Percentiles rank a stretch among this genome's conserved stretches.
These are phyloP conservation scores for Petasospora rhodanensis DNA, from an alignment of 1,139 yeast species.

Conservation along the genomic window DNA sequence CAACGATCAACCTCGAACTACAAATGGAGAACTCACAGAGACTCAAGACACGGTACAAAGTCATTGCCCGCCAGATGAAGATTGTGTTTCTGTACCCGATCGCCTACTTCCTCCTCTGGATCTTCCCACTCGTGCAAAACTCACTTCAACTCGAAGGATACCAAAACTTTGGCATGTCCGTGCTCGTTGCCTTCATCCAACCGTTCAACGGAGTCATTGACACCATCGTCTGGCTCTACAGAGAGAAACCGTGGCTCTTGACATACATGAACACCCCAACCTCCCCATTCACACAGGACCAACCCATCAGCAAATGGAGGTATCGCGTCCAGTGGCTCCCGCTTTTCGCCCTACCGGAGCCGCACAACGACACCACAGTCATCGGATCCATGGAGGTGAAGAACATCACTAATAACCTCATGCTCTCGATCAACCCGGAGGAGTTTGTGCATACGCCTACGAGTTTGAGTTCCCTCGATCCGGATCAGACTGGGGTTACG, in stretches of 20 bases:
- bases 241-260: constrained; percentile 75
- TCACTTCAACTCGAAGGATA: constrained; percentile 47
- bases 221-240: constrained; percentile 64
- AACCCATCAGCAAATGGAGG: constrained; percentile 33
- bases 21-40: constrained; percentile 18
- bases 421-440: constrained; percentile 10
- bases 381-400: constrained; percentile 3
- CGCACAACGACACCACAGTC: constrained; percentile 12
- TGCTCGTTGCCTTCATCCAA: constrained; percentile 69
- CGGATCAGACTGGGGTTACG: neutral
- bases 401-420: constrained; percentile 4
- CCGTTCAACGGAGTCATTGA: constrained; percentile 81
- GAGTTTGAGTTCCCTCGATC: constrained; percentile 1
- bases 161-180: constrained; percentile 61
- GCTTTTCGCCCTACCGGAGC: constrained; percentile 40
- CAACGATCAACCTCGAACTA: constrained; percentile 18
- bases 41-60: constrained; percentile 25
- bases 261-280: constrained; percentile 23
- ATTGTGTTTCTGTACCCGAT: constrained; percentile 80
- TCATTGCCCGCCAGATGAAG: constrained; percentile 74
- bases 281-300: constrained; percentile 17
- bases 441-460: constrained; percentile 11
- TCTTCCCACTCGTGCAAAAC: constrained; percentile 73
- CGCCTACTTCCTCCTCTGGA: constrained; percentile 76
- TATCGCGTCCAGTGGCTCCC: constrained; percentile 36